These are phyloP conservation scores for Oemleria cerasiformis DNA, from an alignment of 306 rosid genomes.

Conservation along the genomic window DNA sequence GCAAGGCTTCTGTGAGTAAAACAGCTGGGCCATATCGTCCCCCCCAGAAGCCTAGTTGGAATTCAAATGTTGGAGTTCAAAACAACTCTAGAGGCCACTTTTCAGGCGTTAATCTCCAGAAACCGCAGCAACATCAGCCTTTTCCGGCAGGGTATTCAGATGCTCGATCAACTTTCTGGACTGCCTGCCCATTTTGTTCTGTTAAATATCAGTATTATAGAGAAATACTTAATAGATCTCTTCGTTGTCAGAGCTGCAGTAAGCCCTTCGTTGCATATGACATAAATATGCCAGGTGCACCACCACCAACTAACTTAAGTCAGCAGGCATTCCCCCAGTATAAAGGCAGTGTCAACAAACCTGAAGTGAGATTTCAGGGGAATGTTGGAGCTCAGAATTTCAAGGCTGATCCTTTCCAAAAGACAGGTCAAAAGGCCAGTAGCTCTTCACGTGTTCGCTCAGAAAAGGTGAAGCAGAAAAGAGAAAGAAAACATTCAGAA, in stretches of 20 bases:
- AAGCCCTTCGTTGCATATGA: constrained; percentile 65
- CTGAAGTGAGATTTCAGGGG: constrained; percentile 37
- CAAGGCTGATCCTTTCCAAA: constrained; percentile 27
- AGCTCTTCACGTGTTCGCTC: constrained; percentile 24
- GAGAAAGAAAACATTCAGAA: constrained; percentile 49
- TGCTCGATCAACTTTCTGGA: constrained; percentile 61
- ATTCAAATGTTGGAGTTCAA: constrained; percentile 40
- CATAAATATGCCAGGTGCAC: constrained; percentile 32
- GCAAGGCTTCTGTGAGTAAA: constrained; percentile 35
- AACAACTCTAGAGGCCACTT: constrained; percentile 39
- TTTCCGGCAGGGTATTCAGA: constrained; percentile 42
- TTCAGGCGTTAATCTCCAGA: constrained; percentile 40
- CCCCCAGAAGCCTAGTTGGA: constrained; percentile 38
- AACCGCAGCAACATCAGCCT: constrained; percentile 45
- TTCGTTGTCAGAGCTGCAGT: constrained; percentile 63
- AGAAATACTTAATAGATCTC: constrained; percentile 53
- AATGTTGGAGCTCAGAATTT: constrained; percentile 32
- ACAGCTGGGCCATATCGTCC: constrained; percentile 35
- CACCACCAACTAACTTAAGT: constrained; percentile 37
- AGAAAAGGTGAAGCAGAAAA: constrained; percentile 47
- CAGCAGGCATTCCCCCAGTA: constrained; percentile 43
- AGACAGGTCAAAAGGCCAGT: constrained; percentile 28
- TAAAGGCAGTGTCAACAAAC: constrained; percentile 40
- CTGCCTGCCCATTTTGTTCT: constrained; percentile 67
- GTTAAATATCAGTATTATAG: constrained; percentile 53